These are phyloP conservation scores for Talaromyces sp. DNA, from an alignment of 2,329 filamentous ascomycete species.

Conservation along the genomic window DNA sequence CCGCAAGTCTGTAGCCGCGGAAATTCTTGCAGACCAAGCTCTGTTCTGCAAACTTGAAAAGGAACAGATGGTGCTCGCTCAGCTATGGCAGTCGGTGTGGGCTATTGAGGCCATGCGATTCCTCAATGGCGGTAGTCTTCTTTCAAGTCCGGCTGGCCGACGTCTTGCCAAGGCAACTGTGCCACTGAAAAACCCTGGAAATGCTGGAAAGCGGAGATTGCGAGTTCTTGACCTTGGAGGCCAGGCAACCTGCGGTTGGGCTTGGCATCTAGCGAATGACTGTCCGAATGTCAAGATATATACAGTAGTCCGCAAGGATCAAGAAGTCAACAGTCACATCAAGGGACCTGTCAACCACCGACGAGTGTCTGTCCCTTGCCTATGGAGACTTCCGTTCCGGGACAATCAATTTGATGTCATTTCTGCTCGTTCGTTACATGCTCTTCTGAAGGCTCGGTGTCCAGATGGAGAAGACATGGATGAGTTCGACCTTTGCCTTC, in stretches of 20 bases:
- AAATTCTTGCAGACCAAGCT: constrained; percentile 50
- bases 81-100: constrained; percentile 58
- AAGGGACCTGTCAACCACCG: constrained; percentile 83
- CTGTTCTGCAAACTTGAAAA: constrained; percentile 53
- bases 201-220: constrained; percentile 41
- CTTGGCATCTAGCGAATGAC: constrained; percentile 83
- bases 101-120: constrained; percentile 56
- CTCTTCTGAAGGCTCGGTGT: constrained; percentile 64
- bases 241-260: constrained; percentile 84
- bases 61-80: constrained; percentile 71
- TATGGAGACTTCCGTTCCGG: constrained; percentile 79
- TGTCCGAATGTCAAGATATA: constrained; percentile 82
- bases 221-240: constrained; percentile 83
- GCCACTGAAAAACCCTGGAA: constrained; percentile 17
- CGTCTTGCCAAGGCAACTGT: constrained; percentile 25
- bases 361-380: constrained; percentile 67
- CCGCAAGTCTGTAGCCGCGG: constrained; percentile 58
- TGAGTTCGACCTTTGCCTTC: constrained; percentile 80
- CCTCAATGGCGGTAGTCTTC: constrained; percentile 55
- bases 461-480: constrained; percentile 64
- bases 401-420: constrained; percentile 85
- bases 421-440: constrained; percentile 80
- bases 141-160: constrained; percentile 48
- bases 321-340: constrained; percentile 67
- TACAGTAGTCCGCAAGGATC: constrained; percentile 74